phyloP scores from a whole-genome alignment of 768 basidiomycete genomes.

The Boletellus sp. region DNA sequence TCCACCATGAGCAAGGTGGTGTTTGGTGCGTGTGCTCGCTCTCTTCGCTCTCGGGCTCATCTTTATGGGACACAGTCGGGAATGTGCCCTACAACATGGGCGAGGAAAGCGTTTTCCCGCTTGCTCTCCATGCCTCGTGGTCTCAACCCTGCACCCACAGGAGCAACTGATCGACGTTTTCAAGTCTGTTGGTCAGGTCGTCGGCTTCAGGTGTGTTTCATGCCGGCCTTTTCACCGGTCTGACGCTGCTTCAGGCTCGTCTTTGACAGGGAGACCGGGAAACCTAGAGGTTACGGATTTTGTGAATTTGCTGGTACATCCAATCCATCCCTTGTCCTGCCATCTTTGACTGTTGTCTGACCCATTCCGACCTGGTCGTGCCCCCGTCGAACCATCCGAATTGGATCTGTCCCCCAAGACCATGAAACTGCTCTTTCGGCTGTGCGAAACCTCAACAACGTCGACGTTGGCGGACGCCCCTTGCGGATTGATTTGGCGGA shows the following conservation, averaged over 20 bases:
- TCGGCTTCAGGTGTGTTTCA: constrained; percentile 72
- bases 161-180: constrained; percentile 86
- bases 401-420: constrained; percentile 45
- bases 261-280: constrained; percentile 90
- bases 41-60: constrained; percentile 1
- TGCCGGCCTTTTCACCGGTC: not conserved
- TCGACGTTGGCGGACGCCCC: constrained; percentile 87
- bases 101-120: constrained; percentile 42
- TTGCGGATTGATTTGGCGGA: constrained; percentile 93
- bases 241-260: constrained; percentile 54
- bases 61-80: constrained; percentile 48
- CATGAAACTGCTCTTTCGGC: constrained; percentile 95
- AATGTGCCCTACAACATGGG: constrained; percentile 91
- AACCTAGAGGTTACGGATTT: constrained; percentile 91
- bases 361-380: constrained; percentile 29
- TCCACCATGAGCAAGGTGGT: constrained; percentile 63
- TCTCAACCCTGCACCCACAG: constrained; percentile 30
- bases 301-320: constrained; percentile 87
- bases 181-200: constrained; percentile 82
- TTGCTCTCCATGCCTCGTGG: not conserved
- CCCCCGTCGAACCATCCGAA: constrained; percentile 4
- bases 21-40: constrained; percentile 48
- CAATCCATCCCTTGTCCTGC: constrained; percentile 29
- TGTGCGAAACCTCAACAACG: constrained; percentile 92
- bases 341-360: constrained; percentile 34